Evolutionary conservation across 352 stramenopile genomes (phyloP), one percentile per base, ranked within the genome.

Genomic region (Pythium inflatum): DNA sequence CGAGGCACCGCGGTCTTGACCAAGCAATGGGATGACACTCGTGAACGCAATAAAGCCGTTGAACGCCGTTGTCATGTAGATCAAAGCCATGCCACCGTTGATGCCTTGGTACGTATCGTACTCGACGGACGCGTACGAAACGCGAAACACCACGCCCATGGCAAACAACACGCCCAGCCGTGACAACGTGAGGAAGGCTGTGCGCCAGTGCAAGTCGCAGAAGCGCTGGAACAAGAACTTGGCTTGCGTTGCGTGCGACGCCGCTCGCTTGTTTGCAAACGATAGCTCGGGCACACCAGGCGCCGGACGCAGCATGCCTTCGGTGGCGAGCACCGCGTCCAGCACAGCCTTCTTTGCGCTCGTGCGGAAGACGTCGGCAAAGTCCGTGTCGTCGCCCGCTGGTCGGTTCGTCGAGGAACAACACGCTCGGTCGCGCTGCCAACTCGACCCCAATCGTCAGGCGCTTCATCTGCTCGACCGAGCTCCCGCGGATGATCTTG

Each of bases 391-490:
- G 3, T n/a, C 30, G 31, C 31, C 92, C 92, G 54, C 73, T 90
- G 24, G 86, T 97, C 2, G 90, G 89, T 66, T 97, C 88, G 62
- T 97, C 90, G 22, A 89, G 66, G 68, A 98, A 97, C 12, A 98
- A 50, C 27, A 97, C 69, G 24, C 77, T 82, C 33, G 90, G 85
- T 33, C 90, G 85, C 3, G 85, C 88, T 1, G 94, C 88, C 11
- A 98, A 75, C 34, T 98, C 94, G 18, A 98, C 87, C 43, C 88
- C 94, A 30, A 98, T 92, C 33, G 77, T 87, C 53, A 83, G 33
- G 11, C 79, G 75, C 74, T 87, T 87, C 73, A 80, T 79, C 36
- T 87, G 80, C 56, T 87, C 80, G 28, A 71, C 43, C 24, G 71
- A 78, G 3, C 51, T 43, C 13, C 71, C 71, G 22, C 57, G 67